A percentile compares a stretch with the other conserved stretches of the same genome.
Conservation (phyloP, 257 asterid genomes). For the Petunia axillaris region DNA sequence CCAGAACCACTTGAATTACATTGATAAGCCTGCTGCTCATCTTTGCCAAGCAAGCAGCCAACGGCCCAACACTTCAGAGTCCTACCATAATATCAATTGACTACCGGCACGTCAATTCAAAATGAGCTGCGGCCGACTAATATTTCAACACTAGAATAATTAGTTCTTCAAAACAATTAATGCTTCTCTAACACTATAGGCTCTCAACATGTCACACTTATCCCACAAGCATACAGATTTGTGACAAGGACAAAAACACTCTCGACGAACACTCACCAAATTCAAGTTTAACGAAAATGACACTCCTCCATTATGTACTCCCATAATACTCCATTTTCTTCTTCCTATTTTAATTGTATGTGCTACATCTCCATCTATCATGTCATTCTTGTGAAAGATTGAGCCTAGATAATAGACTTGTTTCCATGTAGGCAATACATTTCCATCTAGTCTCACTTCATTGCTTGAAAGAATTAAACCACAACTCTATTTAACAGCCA, state of each 20-base stretch:
- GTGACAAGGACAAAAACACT: neutral
- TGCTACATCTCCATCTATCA: neutral
- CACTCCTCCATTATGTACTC: neutral
- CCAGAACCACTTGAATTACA: neutral
- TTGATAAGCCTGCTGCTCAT: neutral
- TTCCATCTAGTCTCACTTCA: neutral
- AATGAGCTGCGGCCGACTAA: neutral
- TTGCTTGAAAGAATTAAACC: neutral
- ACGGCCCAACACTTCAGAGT: neutral
- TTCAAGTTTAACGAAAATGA: neutral
- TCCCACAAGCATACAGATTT: neutral
- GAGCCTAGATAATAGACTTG: neutral
- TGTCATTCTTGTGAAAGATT: neutral
- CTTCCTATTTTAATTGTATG: neutral
- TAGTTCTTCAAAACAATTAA: neutral
- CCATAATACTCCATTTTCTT: neutral
- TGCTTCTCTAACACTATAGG: neutral
- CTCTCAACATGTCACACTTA: neutral
- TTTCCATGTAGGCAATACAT: neutral
- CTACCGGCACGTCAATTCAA: neutral
- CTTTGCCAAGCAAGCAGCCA: neutral
- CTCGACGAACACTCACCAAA: neutral
- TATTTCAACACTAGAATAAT: neutral
- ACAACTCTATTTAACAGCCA: constrained; percentile 11
- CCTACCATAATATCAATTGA: neutral